Evolutionary conservation across 2,329 filamentous ascomycete species (phyloP).

Genomic region (Colletotrichum salicis): DNA sequence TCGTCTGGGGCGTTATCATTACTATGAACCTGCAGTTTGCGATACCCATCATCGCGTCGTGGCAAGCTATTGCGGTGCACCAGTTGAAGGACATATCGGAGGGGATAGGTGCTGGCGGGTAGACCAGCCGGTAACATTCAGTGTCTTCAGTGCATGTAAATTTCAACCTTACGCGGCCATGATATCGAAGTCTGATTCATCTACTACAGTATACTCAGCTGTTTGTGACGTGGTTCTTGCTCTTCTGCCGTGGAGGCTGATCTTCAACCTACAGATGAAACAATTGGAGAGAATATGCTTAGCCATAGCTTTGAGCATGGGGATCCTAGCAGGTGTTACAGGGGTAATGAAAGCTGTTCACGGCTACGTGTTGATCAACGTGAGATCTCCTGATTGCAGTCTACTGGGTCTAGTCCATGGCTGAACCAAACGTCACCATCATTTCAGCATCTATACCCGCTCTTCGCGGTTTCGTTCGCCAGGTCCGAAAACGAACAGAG

Average conservation of each 20-base stretch:
- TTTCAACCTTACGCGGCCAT: no score
- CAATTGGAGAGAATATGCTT: conserved; percentile 42
- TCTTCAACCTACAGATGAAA: conserved; percentile 43
- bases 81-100: conserved; percentile 7
- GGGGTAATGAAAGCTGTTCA: conserved; percentile 39
- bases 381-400: conserved; percentile 34
- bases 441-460: conserved; percentile 45
- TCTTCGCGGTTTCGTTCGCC: conserved; percentile 40
- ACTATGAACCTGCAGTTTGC: conserved; percentile 45
- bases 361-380: conserved; percentile 31
- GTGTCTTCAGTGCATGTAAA: conserved; percentile 9
- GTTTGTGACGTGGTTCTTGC: conserved; percentile 19
- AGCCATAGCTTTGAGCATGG: conserved; percentile 43
- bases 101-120: conserved; percentile 5
- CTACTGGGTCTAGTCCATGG: conserved; percentile 40
- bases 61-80: conserved; percentile 41
- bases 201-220: conserved; percentile 14
- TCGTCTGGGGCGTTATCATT: conserved; percentile 45
- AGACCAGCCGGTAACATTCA: not conserved
- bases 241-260: conserved; percentile 25
- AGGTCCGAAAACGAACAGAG: conserved; percentile 12
- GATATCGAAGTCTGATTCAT: not conserved
- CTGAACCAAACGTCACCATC: conserved; percentile 44
- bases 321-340: conserved; percentile 39
- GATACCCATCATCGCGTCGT: conserved; percentile 40